Conservation (phyloP, 106 monocot genomes). For the Dactylorhiza incarnata region DNA sequence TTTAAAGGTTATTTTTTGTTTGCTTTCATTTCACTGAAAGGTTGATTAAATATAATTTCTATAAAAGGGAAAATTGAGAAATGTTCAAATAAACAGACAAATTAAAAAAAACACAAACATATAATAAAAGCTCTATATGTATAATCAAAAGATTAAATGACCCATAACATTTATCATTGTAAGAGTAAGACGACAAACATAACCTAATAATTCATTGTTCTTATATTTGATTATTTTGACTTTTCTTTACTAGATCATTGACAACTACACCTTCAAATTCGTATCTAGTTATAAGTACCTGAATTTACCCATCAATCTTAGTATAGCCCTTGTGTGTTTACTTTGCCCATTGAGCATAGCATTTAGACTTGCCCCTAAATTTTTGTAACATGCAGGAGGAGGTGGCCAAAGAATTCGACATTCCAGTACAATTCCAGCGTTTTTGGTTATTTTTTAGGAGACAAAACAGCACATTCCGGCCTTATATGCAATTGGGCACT, state of each 20-base stretch:
- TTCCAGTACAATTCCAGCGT: conserved; percentile 85
- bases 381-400: conserved; percentile 49
- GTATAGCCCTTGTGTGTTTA: not conserved
- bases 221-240: not conserved
- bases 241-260: not conserved
- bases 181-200: not conserved
- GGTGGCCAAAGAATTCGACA: conserved; percentile 85
- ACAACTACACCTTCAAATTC: not conserved
- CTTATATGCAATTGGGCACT: conserved; percentile 68
- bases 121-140: too few relatives aligned
- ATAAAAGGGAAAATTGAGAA: too few relatives aligned
- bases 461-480: conserved; percentile 94
- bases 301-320: not conserved
- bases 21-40: too few relatives aligned
- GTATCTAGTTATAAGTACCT: not conserved
- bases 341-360: not conserved
- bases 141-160: too few relatives aligned
- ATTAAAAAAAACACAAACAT: too few relatives aligned
- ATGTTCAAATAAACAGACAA: too few relatives aligned
- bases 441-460: conserved; percentile 99
- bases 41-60: too few relatives aligned
- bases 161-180: too few relatives aligned
- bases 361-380: not conserved
- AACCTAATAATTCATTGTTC: not conserved
- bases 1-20: too few relatives aligned